Conservation (phyloP, 1,284 basidiomycete genomes). For the Heterobasidion irregulare region DNA sequence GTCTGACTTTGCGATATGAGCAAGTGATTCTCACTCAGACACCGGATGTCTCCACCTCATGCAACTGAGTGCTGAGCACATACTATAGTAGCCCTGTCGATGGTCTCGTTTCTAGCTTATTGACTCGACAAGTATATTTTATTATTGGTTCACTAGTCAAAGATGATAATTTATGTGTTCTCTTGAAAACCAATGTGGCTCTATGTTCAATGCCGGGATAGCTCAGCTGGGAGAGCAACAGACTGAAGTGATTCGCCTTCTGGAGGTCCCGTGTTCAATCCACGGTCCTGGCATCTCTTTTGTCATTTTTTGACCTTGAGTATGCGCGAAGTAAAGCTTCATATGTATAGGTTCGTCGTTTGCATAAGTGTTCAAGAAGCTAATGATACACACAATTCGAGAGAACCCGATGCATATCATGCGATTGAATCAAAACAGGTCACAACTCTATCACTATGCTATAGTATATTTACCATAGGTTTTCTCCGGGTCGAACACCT, state of each 20-base stretch:
- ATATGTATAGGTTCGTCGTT: too few species aligned
- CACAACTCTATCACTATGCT: constrained; percentile 27
- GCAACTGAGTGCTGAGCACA: neutral
- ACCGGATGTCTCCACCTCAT: constrained; percentile 21
- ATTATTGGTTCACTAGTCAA: too few species aligned
- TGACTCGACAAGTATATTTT: too few species aligned
- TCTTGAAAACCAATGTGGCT: too few species aligned
- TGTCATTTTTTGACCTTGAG: neutral
- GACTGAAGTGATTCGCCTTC: constrained; percentile 52
- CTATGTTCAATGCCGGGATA: constrained; percentile 31
- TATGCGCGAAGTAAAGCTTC: neutral
- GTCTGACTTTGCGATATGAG: neutral
- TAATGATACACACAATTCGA: too few species aligned
- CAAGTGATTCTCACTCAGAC: constrained; percentile 28
- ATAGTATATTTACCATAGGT: constrained; percentile 86
- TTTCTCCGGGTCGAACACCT: constrained; percentile 91
- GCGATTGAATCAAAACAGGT: neutral
- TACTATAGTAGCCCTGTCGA: too few species aligned
- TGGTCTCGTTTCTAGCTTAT: too few species aligned
- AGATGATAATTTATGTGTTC: too few species aligned
- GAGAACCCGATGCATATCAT: too few species aligned
- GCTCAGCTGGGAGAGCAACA: constrained; percentile 79
- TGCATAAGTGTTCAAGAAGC: too few species aligned
- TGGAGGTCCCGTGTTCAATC: constrained; percentile 64
- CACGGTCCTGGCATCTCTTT: constrained; percentile 40